Base-by-base conservation (phyloP, 2,329 filamentous ascomycete genomes). In the Amphichorda felina region DNA sequence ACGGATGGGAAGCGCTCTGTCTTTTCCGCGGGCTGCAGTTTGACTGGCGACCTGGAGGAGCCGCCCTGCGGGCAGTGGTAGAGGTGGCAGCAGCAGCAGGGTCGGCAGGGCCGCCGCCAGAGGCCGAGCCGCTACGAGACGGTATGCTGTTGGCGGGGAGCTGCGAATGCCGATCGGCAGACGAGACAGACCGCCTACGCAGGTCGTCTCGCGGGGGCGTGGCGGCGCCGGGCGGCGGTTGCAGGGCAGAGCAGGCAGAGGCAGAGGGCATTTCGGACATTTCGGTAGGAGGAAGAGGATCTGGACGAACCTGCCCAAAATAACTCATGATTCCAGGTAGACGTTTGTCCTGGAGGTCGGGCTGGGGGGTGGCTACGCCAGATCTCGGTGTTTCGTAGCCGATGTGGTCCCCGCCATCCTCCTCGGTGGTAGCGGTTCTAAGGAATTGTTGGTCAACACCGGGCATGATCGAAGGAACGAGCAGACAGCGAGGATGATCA, bases 301-400 rank as follows among this genome's bases (percentile, higher is more conserved):
- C 76, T 71, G 75, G 74, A 95, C 91, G 80, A 94, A 98, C 91
- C 89, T 98, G 91, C 68, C 82, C 82, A 74, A 96, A 94, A 72
- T 91, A 95, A 70, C 82, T 93, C 73, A 91, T 82, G 67, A 96
- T 94, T 57, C 87, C 85, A 48, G 91, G 91, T 56, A 94, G 71
- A 63, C 91, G 82, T 66, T 94, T 95, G 67, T 98, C 91, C 54
- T 83, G 80, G 44, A 82, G 80, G 63, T 96, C 89, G 47, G 91
- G 91, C 53, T 88, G 83, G 47, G 91, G 91, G 43, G 91, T 98
- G 46, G 86, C 83, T 58, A 94, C 76, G 53, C 88, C 87, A 48
- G 88, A 93, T 52, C 87, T 82, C 50, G 87, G 91, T 36, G 84
- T 88, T 49, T 85, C 82, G 57, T 82, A 83, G 55, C 85, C 84